Evolutionary conservation across 768 basidiomycete genomes (phyloP), one percentile per base, ranked within the genome.

Genomic region (Steccherinum ochraceum): DNA sequence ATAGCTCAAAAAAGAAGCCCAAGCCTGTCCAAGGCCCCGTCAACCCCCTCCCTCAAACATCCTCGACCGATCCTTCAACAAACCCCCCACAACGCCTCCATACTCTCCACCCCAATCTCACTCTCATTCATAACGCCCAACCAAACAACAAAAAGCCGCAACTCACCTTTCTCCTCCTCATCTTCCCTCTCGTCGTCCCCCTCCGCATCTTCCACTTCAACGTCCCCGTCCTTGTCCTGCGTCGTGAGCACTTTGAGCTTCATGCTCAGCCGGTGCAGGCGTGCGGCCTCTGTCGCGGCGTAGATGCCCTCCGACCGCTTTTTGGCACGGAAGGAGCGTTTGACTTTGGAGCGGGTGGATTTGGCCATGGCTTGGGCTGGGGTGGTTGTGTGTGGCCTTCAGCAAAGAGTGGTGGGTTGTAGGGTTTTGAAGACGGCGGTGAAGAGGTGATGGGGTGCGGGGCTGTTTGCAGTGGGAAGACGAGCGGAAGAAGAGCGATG

Each of bases 311-410:
- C 60, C 61, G 83, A 78, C 52, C 89, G 81, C 67, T 92, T 92
- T 59, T 86, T 84, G 12, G 82, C 73, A 57, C 89, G 85, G 67
- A 80, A 88, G 12, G 78, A 69, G 24, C 90, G 85, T 64, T 92
- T 93, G 45, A 78, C 75, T 69, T 93, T 93, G 5, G 88, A 89
- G 61, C 90, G 74, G 39, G 80, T 76, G 41, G 88, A 90, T 74
- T 93, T 93, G 40, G 86, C 89, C 89, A 93, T 90, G 24, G 56
- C 45, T 20, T 25, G n/a, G 35, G 35, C n/a, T 39, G 35, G 35
- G 11, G 35, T 39, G n/a, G 35, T 39, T 39, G 3, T 5, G 39
- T 27, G 21, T n/a, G 24, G 26, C n/a, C n/a, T n/a, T n/a, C n/a
- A n/a, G n/a, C 30, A 40, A 21, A 18, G 5, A n/a, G n/a, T 40